Evolutionary conservation across 2,329 filamentous ascomycete species (phyloP), one percentile per base, ranked within the genome.

Genomic region (Penicillium sp.): DNA sequence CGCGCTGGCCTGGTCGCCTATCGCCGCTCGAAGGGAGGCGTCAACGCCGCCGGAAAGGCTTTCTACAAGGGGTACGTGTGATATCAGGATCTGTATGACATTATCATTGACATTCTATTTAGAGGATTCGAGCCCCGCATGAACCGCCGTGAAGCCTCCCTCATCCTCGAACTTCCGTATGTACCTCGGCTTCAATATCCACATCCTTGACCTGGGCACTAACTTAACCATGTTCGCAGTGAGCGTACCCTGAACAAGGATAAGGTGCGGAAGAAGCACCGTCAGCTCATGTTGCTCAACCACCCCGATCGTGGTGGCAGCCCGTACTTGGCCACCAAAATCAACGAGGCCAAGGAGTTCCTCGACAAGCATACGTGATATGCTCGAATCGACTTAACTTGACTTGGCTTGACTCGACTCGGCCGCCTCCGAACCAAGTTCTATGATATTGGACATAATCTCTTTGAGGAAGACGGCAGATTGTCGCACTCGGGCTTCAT

Each of bases 341-440:
- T 99, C 70, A 99, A 99, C 76, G 94, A 99, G 74, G 94, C 94
- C 36, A 99, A 99, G 75, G 93, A 97, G 72, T 84, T 97, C 58
- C 72, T 99, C 62, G 94, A 99, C 71, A 96, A 96, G 75, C 79
- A 77, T 48, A 54, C 54, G 24, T 73, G 54, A 63, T 39, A 47
- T 42, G 34, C 42, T 47, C 34, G 42, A 12, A 18, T 12, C 26
- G 15, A n/a, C 45, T 43, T 10, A 24, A 12, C 7, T 26, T 34
- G 15, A 18, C 15, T 16, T 28, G 26, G 26, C 26, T 12, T 21
- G 16, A 15, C 47, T 42, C 12, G 28, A 8, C 7, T 26, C 41
- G 3, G 3, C 9, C n/a, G 4, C 18, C 12, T 21, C 21, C 18
- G 9, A 21, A 39, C 8, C 36, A 8, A 39, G 10, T 21, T 18